Conservation (phyloP, 441 rosid species). For the Populus tomentosa region DNA sequence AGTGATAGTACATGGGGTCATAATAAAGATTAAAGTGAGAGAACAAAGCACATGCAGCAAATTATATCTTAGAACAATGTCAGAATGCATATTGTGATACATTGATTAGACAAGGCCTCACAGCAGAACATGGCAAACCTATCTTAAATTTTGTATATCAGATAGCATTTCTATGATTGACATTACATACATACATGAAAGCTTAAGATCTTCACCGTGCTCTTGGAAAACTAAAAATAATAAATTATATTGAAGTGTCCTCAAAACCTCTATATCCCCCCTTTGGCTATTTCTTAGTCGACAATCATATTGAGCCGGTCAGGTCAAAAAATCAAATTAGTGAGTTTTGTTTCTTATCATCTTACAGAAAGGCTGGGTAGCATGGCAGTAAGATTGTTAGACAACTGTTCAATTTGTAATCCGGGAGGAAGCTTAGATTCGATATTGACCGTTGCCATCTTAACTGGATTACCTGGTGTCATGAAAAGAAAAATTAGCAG, state of each 20-base stretch:
- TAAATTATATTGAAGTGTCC: background rate
- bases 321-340: background rate
- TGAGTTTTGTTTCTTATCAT: background rate
- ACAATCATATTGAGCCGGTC: background rate
- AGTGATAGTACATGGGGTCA: background rate
- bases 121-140: background rate
- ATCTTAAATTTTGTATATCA: background rate
- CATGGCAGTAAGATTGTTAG: slow-evolving; percentile 22
- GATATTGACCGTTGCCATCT: slow-evolving; percentile 27
- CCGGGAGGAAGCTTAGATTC: slow-evolving; percentile 31
- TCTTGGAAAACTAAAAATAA: background rate
- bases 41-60: background rate
- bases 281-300: background rate
- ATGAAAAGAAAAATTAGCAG: background rate
- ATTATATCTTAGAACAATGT: background rate
- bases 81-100: background rate
- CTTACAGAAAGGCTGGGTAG: slow-evolving; percentile 45
- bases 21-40: background rate
- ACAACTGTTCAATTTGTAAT: slow-evolving; percentile 21
- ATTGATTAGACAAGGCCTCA: background rate
- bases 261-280: background rate
- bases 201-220: background rate
- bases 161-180: background rate
- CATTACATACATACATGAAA: background rate
- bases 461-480: slow-evolving; percentile 40